Evolutionary conservation across 192 early-diverging fungal genomes (phyloP).

Genomic region (Rhizophagus sp.): DNA sequence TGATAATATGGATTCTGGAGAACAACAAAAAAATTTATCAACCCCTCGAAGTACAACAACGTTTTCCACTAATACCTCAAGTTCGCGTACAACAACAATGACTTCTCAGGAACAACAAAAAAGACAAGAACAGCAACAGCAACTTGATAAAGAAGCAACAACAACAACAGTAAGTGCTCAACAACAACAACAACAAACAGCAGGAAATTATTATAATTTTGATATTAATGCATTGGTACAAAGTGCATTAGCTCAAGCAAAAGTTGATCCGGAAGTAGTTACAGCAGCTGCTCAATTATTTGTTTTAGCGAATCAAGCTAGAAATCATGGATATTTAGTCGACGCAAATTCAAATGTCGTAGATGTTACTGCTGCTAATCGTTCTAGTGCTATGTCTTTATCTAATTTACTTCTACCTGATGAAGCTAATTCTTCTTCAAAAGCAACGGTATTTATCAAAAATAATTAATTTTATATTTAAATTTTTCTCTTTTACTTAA

Average conservation of each 20-base stretch:
- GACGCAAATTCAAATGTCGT: constrained; percentile 4
- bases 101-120: not conserved
- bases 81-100: not conserved
- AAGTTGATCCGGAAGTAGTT: constrained; percentile 30
- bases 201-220: not conserved
- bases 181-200: not conserved
- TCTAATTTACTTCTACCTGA: constrained; percentile 25
- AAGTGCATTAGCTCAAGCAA: constrained; percentile 8
- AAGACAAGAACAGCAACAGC: not conserved
- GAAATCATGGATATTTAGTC: constrained; percentile 11
- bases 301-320: constrained; percentile 6
- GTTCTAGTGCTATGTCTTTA: constrained; percentile 23
- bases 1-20: not conserved
- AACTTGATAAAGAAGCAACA: not conserved
- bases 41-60: not conserved
- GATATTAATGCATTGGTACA: constrained; percentile 25
- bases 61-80: not conserved
- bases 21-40: not conserved
- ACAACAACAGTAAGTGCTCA: not conserved
- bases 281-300: constrained; percentile 10
- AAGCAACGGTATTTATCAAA: constrained; percentile 22
- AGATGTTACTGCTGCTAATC: constrained; percentile 2
- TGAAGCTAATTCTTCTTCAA: constrained; percentile 13
- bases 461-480: no score
- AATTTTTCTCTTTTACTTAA: no score